Evolutionary conservation across 768 basidiomycete genomes (phyloP).

Genomic region (Hygrophoropsis aurantiaca): DNA sequence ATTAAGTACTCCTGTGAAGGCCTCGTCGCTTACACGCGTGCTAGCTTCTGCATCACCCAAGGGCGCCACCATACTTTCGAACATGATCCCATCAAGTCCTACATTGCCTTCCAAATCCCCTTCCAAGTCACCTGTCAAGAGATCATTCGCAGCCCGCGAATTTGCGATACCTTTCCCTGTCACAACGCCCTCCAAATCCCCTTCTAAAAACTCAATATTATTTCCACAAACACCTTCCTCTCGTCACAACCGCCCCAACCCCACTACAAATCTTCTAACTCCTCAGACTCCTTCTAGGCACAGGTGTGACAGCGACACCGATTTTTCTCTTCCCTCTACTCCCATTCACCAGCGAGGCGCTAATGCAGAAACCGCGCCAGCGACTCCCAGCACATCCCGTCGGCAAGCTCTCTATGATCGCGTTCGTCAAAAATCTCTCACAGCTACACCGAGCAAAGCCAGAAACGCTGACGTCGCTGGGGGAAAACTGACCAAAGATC

Average conservation of each 20-base stretch:
- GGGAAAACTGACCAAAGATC: conserved; percentile 58
- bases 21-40: conserved; percentile 67
- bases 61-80: conserved; percentile 33
- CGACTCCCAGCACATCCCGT: conserved; percentile 73
- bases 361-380: conserved; percentile 53
- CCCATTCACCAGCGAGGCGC: conserved; percentile 63
- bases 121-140: conserved; percentile 33
- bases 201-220: conserved; percentile 45
- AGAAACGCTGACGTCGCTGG: conserved; percentile 40
- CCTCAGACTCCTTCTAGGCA: conserved; percentile 40
- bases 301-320: conserved; percentile 42
- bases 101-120: conserved; percentile 41
- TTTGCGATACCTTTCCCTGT: conserved; percentile 45
- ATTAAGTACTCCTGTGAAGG: conserved; percentile 50
- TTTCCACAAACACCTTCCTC: conserved; percentile 70
- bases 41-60: conserved; percentile 78
- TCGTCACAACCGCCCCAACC: conserved; percentile 35
- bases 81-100: conserved; percentile 28
- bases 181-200: conserved; percentile 34
- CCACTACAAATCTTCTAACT: conserved; percentile 36
- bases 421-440: conserved; percentile 69
- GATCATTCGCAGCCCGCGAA: conserved; percentile 7
- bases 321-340: conserved; percentile 54
- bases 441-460: conserved; percentile 62
- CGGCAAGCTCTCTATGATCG: conserved; percentile 82